Base-by-base conservation (phyloP, 2,329 filamentous ascomycete genomes). In the Fulvia fulva region DNA sequence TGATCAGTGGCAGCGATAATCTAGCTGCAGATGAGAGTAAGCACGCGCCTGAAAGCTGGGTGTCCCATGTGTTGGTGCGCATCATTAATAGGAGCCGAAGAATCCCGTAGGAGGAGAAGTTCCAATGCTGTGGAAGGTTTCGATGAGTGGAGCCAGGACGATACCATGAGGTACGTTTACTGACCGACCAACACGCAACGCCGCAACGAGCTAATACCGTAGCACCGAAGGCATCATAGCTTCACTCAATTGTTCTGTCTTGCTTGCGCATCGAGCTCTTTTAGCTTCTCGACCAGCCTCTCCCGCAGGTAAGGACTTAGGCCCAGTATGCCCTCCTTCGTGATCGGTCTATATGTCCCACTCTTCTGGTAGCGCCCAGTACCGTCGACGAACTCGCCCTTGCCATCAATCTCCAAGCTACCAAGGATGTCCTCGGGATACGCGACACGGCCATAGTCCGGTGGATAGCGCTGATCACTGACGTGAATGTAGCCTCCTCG, bases 351-450 rank as follows among this genome's bases (percentile, higher is more conserved):
- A 75, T 87, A 87, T n/a, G 83, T 86, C 22, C 83, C 84, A 69
- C 81, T 83, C 28, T 78, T 72, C 71, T 86, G 83, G 74, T 85
- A 87, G 52, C 80, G 79, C 11, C 84, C 84, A 63, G 77, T 74
- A 0, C 75, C 78, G 46, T 79, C 81, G 19, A 82, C 78, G 70
- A 87, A 85, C n/a, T 75, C 72, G 1, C 84, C 84, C 19, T 77
- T 63, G 0, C 76, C 77, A 71, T 86, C 83, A 4, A 87, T 81
- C 70, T 87, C 84, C 23, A 87, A 68, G 64, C 83, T 86, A 14
- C 84, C 84, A 67, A 87, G 83, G 51, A 87, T 87, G 71, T 87
- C 84, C 68, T 87, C 84, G 0, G 84, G 84, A 80, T 80, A 85
- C 53, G 84, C 81, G 61, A 86, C 85, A n/a, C 84, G 70, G 1